A percentile compares a stretch with the other conserved stretches of the same genome.
These are phyloP conservation scores for Aspergillus pseudoglaucus DNA, from an alignment of 2,329 filamentous ascomycete species.

Conservation along the genomic window DNA sequence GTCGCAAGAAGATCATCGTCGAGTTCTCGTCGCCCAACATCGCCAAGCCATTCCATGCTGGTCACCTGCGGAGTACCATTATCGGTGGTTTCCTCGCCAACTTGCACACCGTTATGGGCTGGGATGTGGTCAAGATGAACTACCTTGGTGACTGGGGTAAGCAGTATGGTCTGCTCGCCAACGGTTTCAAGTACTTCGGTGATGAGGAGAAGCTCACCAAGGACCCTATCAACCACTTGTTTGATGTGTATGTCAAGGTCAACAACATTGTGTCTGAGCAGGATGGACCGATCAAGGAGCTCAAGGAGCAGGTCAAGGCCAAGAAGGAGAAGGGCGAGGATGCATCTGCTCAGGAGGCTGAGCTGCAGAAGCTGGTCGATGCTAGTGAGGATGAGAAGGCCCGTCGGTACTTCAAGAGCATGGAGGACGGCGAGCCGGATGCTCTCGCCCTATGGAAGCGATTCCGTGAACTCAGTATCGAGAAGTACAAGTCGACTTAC, in stretches of 20 bases:
- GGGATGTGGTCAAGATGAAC: conserved; percentile 59
- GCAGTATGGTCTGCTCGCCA: conserved; percentile 58
- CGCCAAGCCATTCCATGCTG: conserved; percentile 60
- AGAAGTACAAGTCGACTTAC: conserved; percentile 59
- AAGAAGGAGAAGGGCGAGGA: conserved; percentile 46
- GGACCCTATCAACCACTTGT: conserved; percentile 60
- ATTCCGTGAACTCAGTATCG: conserved; percentile 59
- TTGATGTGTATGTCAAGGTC: conserved; percentile 61
- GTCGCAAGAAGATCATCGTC: conserved; percentile 54
- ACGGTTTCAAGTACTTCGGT: conserved; percentile 57
- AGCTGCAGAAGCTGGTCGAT: conserved; percentile 44
- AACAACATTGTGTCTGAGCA: conserved; percentile 52
- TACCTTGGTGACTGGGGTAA: conserved; percentile 65
- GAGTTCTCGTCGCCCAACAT: conserved; percentile 65
- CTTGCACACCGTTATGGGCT: conserved; percentile 54
- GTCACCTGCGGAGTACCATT: conserved; percentile 60
- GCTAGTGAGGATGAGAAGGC: conserved; percentile 55
- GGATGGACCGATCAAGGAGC: conserved; percentile 50
- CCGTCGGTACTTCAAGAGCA: conserved; percentile 60
- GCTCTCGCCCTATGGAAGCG: conserved; percentile 57
- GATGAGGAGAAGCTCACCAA: conserved; percentile 53
- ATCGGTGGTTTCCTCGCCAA: conserved; percentile 61
- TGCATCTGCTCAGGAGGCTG: conserved; percentile 42
- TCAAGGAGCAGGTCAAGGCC: conserved; percentile 45
- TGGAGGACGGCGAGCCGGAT: conserved; percentile 56